phyloP scores from a whole-genome alignment of 1,139 yeast species.

The Saccharomycopsis crataegensis region DNA sequence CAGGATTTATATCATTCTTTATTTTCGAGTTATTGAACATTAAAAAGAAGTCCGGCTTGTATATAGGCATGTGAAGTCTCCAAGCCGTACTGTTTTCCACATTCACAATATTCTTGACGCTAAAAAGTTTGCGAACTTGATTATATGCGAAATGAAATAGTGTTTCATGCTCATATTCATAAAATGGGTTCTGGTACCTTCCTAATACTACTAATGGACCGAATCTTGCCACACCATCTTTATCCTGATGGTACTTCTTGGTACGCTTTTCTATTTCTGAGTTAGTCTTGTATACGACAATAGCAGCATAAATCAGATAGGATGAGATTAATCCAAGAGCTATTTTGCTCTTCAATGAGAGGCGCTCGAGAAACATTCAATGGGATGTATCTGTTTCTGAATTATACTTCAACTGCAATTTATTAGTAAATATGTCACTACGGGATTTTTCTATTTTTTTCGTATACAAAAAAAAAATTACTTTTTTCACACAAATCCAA shows the following conservation, averaged over 20 bases:
- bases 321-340: slow-evolving; percentile 51
- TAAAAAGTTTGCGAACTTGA: not conserved
- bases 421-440: too few relatives aligned
- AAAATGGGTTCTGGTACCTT: slow-evolving; percentile 82
- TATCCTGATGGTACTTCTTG: slow-evolving; percentile 24
- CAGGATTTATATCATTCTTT: slow-evolving; percentile 25
- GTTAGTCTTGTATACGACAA: slow-evolving; percentile 49
- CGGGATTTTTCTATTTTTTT: too few relatives aligned
- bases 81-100: slow-evolving; percentile 44
- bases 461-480: too few relatives aligned
- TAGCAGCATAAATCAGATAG: slow-evolving; percentile 63
- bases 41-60: slow-evolving; percentile 49
- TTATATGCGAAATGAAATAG: slow-evolving; percentile 31
- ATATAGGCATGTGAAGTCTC: slow-evolving; percentile 49
- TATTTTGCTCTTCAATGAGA: slow-evolving; percentile 28
- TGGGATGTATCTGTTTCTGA: too few relatives aligned
- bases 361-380: not conserved
- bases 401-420: too few relatives aligned
- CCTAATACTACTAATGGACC: slow-evolving; percentile 59
- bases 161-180: slow-evolving; percentile 87
- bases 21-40: slow-evolving; percentile 30
- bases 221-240: slow-evolving; percentile 29
- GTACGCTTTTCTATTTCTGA: slow-evolving; percentile 37
- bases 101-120: slow-evolving; percentile 50
- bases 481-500: too few relatives aligned